phyloP scores from a whole-genome alignment of 1,284 basidiomycete genomes.

The Cutaneotrichosporon spelunceum region DNA sequence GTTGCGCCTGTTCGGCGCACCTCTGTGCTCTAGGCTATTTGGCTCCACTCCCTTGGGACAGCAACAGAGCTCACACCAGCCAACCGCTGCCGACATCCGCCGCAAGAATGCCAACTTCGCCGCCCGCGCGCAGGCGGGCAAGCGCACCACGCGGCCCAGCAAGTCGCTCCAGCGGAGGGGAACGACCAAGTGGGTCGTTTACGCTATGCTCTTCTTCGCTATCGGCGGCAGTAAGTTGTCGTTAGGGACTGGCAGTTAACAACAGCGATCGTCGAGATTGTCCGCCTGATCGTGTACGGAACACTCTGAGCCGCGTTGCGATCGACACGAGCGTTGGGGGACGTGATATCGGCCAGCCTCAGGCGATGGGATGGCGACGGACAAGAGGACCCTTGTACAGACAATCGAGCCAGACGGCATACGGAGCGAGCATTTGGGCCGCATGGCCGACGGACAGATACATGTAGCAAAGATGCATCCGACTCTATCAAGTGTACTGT shows the following conservation, averaged over 20 bases:
- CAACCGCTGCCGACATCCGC: constrained; percentile 45
- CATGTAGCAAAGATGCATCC: constrained; percentile 3
- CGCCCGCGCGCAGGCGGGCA: constrained; percentile 43
- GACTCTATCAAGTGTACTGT: constrained; percentile 20
- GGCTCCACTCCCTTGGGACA: not conserved
- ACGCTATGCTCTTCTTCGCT: constrained; percentile 44
- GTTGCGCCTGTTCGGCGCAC: not conserved
- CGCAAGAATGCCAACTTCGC: constrained; percentile 50
- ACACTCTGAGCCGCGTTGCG: constrained; percentile 18
- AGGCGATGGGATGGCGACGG: not conserved
- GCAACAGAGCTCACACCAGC: constrained; percentile 30
- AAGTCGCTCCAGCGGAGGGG: constrained; percentile 31
- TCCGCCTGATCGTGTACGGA: constrained; percentile 40
- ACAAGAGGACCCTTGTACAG: not conserved
- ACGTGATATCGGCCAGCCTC: not conserved
- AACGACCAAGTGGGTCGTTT: constrained; percentile 40
- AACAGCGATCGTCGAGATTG: constrained; percentile 43
- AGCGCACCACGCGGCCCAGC: constrained; percentile 41
- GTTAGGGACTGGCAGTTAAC: not conserved
- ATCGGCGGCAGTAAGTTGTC: constrained; percentile 45
- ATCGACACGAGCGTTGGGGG: not conserved
- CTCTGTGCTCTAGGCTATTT: not conserved
- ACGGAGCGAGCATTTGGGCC: not conserved
- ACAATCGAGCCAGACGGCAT: not conserved
- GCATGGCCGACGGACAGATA: not conserved